These are phyloP conservation scores for Populus trichocarpa DNA, from an alignment of 441 rosid species.

Conservation along the genomic window DNA sequence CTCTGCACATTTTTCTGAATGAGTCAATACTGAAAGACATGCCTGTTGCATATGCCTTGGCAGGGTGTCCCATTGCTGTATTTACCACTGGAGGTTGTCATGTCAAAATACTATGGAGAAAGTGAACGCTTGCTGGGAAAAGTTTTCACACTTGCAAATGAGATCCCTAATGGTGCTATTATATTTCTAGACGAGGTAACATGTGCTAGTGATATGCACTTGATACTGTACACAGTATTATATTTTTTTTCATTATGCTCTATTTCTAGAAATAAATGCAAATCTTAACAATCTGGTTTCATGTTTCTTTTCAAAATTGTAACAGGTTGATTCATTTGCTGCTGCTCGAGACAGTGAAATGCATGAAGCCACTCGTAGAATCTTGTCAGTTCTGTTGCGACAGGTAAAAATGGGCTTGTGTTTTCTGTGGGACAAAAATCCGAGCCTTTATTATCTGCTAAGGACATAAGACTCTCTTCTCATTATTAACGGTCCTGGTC, in stretches of 20 bases:
- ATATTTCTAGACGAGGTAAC: constrained; percentile 90
- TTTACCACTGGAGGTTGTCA: constrained; percentile 83
- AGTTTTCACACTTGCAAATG: constrained; percentile 87
- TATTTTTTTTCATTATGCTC: not conserved
- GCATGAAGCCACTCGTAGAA: constrained; percentile 97
- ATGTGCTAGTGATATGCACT: constrained; percentile 9
- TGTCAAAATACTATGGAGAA: constrained; percentile 96
- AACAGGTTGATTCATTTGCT: constrained; percentile 94
- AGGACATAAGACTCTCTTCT: not conserved
- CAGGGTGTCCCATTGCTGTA: constrained; percentile 87
- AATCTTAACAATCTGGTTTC: not conserved
- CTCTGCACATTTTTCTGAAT: not conserved
- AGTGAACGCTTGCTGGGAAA: constrained; percentile 81
- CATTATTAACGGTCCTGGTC: not conserved
- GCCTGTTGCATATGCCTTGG: constrained; percentile 17
- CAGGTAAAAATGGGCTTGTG: constrained; percentile 48
- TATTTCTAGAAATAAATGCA: not conserved
- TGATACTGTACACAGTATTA: not conserved
- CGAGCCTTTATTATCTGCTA: not conserved
- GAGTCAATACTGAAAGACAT: not conserved
- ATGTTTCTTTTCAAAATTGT: not conserved
- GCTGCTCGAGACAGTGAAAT: constrained; percentile 73
- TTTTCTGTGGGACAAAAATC: not conserved
- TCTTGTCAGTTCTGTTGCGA: constrained; percentile 80
- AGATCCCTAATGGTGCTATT: constrained; percentile 78